A percentile compares a stretch with the other conserved stretches of the same genome.
Evolutionary conservation across 371 early-diverging fungal species (phyloP).

Genomic region (Actinomortierella ambigua): DNA sequence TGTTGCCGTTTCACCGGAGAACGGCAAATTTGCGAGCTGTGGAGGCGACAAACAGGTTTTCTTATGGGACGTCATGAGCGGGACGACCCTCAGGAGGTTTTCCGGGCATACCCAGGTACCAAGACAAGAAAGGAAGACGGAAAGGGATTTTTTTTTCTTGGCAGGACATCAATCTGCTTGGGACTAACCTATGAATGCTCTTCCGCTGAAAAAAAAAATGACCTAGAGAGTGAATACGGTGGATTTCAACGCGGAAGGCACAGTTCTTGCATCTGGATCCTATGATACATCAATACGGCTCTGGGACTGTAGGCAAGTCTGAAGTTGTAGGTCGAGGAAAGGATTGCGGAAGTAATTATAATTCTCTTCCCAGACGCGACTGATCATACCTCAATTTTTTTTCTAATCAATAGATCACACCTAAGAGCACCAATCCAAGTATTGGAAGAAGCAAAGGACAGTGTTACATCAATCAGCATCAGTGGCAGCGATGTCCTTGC

Average conservation of each 20-base stretch:
- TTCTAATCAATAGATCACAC: constrained; percentile 55
- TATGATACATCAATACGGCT: constrained; percentile 89
- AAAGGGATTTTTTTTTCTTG: not conserved
- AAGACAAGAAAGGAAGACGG: not conserved
- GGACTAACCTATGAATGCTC: not conserved
- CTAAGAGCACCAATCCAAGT: constrained; percentile 80
- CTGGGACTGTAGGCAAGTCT: constrained; percentile 83
- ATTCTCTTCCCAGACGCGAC: not conserved
- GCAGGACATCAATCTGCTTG: too few species aligned
- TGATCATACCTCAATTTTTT: not conserved
- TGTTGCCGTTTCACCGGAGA: constrained; percentile 80
- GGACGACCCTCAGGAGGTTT: constrained; percentile 72
- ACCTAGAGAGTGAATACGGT: constrained; percentile 80
- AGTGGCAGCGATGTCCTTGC: constrained; percentile 75
- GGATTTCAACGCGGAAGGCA: constrained; percentile 78
- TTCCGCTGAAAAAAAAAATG: not conserved
- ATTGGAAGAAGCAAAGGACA: constrained; percentile 88
- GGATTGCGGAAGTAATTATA: too few species aligned
- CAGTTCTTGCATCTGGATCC: constrained; percentile 84
- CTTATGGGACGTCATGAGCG: constrained; percentile 87
- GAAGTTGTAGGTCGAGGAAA: constrained; percentile 2
- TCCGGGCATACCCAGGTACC: constrained; percentile 82
- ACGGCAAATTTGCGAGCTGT: constrained; percentile 81
- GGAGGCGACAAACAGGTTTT: constrained; percentile 83
- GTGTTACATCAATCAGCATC: constrained; percentile 79